Evolutionary conservation across 257 asterid species (phyloP), one percentile per base, ranked within the genome.

Genomic region (Avicennia marina): DNA sequence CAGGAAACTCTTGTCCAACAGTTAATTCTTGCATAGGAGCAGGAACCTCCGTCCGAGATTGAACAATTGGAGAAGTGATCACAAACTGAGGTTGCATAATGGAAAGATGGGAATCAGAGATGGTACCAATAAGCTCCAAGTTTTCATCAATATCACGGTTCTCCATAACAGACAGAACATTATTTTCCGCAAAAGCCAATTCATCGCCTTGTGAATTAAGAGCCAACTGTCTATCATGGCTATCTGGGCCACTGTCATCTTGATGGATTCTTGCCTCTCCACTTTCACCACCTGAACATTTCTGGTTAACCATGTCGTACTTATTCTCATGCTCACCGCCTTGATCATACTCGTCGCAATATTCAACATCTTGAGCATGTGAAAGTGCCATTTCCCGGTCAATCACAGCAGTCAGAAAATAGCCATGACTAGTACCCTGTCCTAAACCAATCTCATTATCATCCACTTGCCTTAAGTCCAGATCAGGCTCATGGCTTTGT

Each of bases 1-100:
- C 98, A 4, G 98, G 68, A 40, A 90, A 90, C 66, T 87, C 98
- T 75, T 90, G 98, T 20, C 98, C 98, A 51, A 90, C 96, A 6
- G 72, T 94, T 40, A 90, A 87, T 67, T 87, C 90, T 27, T 65
- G 81, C 70, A 73, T 84, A 15, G 94, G 82, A 58, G 51, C 44
- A 20, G 72, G 31, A 54, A 81, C 72, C 43, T 73, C 66, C 15
- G 87, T 72, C 59, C 98, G 82, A 63, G 77, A 78, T 74, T 90
- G 98, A 55, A 89, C 80, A 67, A 90, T 86, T 47, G 70, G 85
- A 27, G 75, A 34, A 9, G 94, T 83, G 47, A 86, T 65, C 46
- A 84, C 57, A 13, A 82, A 63, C 0, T 82, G 70, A 65, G 78
- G 61, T 61, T 67, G 82, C 57, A 62, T 54, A 31, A 46, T 29